Percentiles rank a stretch among this genome's conserved stretches.
phyloP scores from a whole-genome alignment of 768 basidiomycete genomes.

The Pleurotus salmoneostramineus region DNA sequence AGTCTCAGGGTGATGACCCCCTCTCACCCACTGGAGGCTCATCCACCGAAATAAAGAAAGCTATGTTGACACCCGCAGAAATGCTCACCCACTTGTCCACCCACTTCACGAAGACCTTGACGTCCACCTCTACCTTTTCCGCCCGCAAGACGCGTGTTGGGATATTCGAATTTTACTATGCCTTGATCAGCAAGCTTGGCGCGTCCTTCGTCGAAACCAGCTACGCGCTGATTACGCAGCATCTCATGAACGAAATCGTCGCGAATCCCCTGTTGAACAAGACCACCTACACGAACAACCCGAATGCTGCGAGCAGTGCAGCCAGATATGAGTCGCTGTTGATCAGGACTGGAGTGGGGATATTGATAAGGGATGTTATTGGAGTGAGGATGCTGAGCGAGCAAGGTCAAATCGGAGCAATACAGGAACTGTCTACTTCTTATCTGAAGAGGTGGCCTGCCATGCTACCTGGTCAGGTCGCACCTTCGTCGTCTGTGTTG shows the following conservation, averaged over 20 bases:
- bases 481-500: conserved; percentile 65
- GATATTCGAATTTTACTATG: conserved; percentile 85
- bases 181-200: conserved; percentile 74
- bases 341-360: conserved; percentile 67
- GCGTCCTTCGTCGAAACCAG: conserved; percentile 75
- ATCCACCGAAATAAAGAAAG: conserved; percentile 55
- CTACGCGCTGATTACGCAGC: conserved; percentile 73
- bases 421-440: conserved; percentile 76
- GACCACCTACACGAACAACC: not conserved
- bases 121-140: conserved; percentile 24
- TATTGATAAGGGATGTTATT: conserved; percentile 81
- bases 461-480: conserved; percentile 80
- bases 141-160: conserved; percentile 71
- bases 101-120: conserved; percentile 73
- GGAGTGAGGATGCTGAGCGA: conserved; percentile 89
- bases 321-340: conserved; percentile 74
- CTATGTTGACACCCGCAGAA: conserved; percentile 67
- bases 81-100: conserved; percentile 81
- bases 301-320: conserved; percentile 32
- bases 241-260: conserved; percentile 78
- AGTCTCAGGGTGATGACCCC: conserved; percentile 52
- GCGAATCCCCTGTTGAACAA: conserved; percentile 30
- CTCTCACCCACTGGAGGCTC: conserved; percentile 35
- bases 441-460: conserved; percentile 93
- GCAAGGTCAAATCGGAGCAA: conserved; percentile 88